These are phyloP conservation scores for Chaetomium fimeti DNA, from an alignment of 495 filamentous ascomycete genomes.

Conservation along the genomic window DNA sequence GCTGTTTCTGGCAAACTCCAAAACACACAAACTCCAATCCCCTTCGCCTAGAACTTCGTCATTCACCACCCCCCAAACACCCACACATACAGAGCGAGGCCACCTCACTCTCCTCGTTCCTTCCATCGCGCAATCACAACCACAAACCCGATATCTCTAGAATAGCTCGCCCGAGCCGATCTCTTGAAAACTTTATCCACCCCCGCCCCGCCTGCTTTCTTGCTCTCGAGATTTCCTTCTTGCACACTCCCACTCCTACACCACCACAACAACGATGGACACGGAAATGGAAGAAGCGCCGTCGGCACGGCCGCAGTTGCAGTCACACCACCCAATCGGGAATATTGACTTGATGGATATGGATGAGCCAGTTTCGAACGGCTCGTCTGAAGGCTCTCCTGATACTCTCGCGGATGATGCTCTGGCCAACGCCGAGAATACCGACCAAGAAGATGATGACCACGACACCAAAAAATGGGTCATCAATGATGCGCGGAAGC, in stretches of 20 bases:
- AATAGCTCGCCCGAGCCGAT: not conserved
- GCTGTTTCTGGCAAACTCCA: not conserved
- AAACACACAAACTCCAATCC: not conserved
- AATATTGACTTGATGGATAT: slow-evolving; percentile 11
- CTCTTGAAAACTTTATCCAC: not conserved
- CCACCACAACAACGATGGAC: not conserved
- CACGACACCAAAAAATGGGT: slow-evolving; percentile 20
- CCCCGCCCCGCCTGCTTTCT: not conserved
- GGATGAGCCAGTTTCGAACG: not conserved
- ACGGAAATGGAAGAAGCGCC: not conserved
- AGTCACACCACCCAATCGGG: no score
- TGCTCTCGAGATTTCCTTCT: not conserved
- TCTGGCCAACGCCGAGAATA: slow-evolving; percentile 13
- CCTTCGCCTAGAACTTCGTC: not conserved
- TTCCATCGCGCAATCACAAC: not conserved
- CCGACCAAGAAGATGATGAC: slow-evolving; percentile 29
- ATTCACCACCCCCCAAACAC: not conserved
- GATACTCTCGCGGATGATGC: not conserved
- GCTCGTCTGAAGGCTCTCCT: not conserved
- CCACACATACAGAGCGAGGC: no score
- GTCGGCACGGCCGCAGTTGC: not conserved
- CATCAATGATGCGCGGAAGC: slow-evolving; percentile 28
- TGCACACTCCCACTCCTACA: not conserved
- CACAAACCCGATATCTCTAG: not conserved
- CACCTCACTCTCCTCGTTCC: not conserved